Evolutionary conservation across 768 basidiomycete genomes (phyloP), one percentile per base, ranked within the genome.

Genomic region (Boletus bicolor): DNA sequence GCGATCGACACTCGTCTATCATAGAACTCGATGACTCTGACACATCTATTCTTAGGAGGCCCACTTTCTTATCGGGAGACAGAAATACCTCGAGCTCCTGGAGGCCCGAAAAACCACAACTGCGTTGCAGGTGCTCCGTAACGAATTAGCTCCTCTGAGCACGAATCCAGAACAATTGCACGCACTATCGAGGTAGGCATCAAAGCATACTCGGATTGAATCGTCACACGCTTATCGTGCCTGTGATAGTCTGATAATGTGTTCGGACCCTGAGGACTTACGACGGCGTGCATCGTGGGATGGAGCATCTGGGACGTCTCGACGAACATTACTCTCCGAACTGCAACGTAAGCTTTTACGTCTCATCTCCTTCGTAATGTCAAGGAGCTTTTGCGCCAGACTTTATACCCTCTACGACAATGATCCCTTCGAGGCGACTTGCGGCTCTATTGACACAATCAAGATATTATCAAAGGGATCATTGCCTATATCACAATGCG

Each of bases 41-140:
- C 54, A 38, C 55, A 45, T 57, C 56, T 57, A 58, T 55, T 63
- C 57, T 51, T 57, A 96, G 88, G 85, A 89, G 64, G 87, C 89
- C 21, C 84, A 78, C 57, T 97, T 95, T 72, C 76, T 95, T 57
- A 91, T 99, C 60, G 87, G 86, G 57, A 87, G 90, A 73, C 97
- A 99, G 81, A 95, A 97, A 75, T 99, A 97, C 72, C 79, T 98
- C 41, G 97, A 99, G 68, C 77, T 91, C 19, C 77, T 99, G 48
- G 96, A 98, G 66, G 80, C 82, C 5, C 82, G 82, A 64, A 85
- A 86, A 74, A 88, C 85, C 2, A 89, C 89, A 44, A 79, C 81
- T 57, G 97, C 97, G 14, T 74, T 99, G 39, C 81, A 87, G 52
- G 89, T 96, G 8, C 76, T 99, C 47, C 84, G 97, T 45, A 85